Evolutionary conservation across 106 monocot species (phyloP).

Genomic region (Dactylorhiza incarnata): DNA sequence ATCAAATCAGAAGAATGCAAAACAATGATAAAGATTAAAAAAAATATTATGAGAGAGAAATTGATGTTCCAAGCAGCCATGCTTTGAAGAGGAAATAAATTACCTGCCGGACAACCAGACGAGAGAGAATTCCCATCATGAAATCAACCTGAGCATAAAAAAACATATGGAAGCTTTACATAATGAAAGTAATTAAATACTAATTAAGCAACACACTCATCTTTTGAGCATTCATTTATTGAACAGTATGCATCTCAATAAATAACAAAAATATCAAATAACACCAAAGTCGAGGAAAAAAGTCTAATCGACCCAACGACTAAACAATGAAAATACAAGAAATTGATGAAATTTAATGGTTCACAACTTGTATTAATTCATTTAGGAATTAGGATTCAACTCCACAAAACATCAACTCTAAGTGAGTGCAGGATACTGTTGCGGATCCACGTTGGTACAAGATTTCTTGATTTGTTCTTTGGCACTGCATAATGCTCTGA

Average conservation of each 20-base stretch:
- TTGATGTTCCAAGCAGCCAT: not conserved
- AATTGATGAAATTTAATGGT: not conserved
- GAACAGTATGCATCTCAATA: not conserved
- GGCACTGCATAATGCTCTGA: no score
- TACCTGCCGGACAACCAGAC: constrained; percentile 83
- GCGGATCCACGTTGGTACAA: no score
- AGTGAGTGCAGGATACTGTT: no score
- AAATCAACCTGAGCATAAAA: constrained; percentile 67
- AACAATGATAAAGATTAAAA: not conserved
- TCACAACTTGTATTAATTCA: not conserved
- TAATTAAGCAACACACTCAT: not conserved
- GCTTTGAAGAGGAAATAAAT: not conserved
- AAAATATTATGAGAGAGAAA: not conserved
- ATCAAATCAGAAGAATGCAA: not conserved
- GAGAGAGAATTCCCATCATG: constrained; percentile 86
- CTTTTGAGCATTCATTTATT: not conserved
- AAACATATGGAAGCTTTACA: not conserved
- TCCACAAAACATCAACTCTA: no score
- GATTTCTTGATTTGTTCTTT: no score
- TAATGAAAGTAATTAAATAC: not conserved
- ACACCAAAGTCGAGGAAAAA: not conserved
- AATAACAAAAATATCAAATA: not conserved
- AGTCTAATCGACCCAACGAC: not conserved
- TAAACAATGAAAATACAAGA: not conserved
- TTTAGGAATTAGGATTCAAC: not conserved